phyloP scores from a whole-genome alignment of 1,139 yeast species.

The Debaryomyces subglobosus region DNA sequence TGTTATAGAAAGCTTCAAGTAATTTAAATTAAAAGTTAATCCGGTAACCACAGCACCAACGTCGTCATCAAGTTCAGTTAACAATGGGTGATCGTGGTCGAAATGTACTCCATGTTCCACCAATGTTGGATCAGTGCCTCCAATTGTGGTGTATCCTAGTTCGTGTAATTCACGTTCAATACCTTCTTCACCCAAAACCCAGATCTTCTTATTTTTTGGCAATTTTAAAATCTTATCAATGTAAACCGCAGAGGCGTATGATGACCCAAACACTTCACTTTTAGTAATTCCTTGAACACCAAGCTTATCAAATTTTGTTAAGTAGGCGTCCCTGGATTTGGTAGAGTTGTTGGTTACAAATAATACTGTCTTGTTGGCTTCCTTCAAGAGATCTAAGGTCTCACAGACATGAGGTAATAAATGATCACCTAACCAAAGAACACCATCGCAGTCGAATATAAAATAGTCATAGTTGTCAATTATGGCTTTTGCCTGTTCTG shows the following conservation, averaged over 20 bases:
- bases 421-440: constrained; percentile 53
- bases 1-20: constrained; percentile 79
- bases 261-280: constrained; percentile 85
- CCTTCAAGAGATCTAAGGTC: constrained; percentile 39
- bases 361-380: constrained; percentile 59
- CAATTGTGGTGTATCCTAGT: constrained; percentile 45
- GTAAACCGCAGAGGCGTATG: constrained; percentile 90
- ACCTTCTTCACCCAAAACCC: constrained; percentile 52
- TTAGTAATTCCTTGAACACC: constrained; percentile 67
- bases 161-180: constrained; percentile 47
- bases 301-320: constrained; percentile 70
- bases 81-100: constrained; percentile 35
- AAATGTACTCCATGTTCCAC: constrained; percentile 35
- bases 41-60: constrained; percentile 94
- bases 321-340: constrained; percentile 78
- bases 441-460: constrained; percentile 53
- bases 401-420: constrained; percentile 44
- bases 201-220: constrained; percentile 57
- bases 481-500: constrained; percentile 23
- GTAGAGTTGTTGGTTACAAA: constrained; percentile 97
- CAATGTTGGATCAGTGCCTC: constrained; percentile 43
- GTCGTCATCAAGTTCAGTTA: constrained; percentile 57
- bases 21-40: constrained; percentile 72
- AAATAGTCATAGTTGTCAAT: constrained; percentile 43
- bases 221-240: constrained; percentile 74